Conservation (phyloP, 352 stramenopile species). For the Phytophthora rubi region DNA sequence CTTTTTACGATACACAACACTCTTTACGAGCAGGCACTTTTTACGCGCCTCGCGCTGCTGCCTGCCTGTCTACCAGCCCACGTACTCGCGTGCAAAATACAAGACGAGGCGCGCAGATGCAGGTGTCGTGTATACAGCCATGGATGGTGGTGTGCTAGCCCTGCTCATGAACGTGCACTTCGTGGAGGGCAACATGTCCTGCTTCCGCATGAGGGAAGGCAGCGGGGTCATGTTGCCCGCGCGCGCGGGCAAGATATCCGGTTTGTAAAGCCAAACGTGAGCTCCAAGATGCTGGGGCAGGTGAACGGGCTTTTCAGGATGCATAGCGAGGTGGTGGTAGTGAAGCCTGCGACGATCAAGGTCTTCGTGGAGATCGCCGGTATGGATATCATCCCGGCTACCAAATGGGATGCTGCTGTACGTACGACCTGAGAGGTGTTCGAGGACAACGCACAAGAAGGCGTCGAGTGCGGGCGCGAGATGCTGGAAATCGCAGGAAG, state of each 20-base stretch:
- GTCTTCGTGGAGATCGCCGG: slow-evolving; percentile 39
- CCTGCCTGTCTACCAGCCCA: no score
- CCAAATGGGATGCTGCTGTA: slow-evolving; percentile 41
- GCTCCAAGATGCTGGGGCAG: slow-evolving; percentile 39
- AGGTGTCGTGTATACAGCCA: slow-evolving; percentile 27
- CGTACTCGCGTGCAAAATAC: no score
- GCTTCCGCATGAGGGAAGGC: slow-evolving; percentile 46
- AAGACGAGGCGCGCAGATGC: not conserved
- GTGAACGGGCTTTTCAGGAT: slow-evolving; percentile 16
- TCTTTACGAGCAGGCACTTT: no score
- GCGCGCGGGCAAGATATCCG: slow-evolving; percentile 39
- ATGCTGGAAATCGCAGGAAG: slow-evolving; percentile 37
- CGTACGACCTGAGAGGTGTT: slow-evolving; percentile 42
- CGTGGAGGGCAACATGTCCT: slow-evolving; percentile 43
- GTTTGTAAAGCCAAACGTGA: slow-evolving; percentile 36
- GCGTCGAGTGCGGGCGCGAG: slow-evolving; percentile 41
- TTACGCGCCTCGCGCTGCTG: no score
- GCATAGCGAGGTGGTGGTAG: slow-evolving; percentile 41
- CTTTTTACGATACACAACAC: no score
- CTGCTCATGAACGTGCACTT: slow-evolving; percentile 53
- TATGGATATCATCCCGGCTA: slow-evolving; percentile 48
- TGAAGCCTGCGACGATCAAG: slow-evolving; percentile 37
- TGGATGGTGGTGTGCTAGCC: slow-evolving; percentile 39
- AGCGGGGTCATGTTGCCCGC: slow-evolving; percentile 18
- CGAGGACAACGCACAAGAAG: slow-evolving; percentile 29